Conservation (phyloP, 2,329 filamentous ascomycete species). For the Tolypocladium ophioglossoides region DNA sequence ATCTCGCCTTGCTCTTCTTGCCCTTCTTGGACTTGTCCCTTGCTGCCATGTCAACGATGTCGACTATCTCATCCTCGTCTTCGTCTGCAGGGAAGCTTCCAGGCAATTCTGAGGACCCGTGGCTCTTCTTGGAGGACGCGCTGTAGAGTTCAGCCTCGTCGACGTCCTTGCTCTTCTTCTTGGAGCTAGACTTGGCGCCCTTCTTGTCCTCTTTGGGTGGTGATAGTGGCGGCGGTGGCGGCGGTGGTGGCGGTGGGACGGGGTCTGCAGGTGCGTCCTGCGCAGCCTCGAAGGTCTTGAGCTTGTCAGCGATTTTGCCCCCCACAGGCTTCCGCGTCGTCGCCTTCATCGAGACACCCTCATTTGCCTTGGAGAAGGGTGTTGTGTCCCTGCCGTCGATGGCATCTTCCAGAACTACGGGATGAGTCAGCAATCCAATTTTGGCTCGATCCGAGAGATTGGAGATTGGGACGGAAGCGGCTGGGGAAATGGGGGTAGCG, state of each 20-base stretch:
- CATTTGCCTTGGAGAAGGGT: constrained; percentile 23
- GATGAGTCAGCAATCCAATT: constrained; percentile 41
- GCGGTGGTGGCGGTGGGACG: constrained; percentile 25
- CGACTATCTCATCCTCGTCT: constrained; percentile 37
- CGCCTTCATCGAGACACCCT: constrained; percentile 28
- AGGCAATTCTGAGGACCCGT: constrained; percentile 18
- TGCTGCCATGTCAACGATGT: constrained; percentile 39
- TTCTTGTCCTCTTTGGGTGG: constrained; percentile 10
- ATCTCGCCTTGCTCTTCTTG: constrained; percentile 23
- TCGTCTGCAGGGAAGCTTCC: constrained; percentile 48
- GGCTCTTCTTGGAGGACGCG: constrained; percentile 21
- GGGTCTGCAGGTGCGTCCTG: constrained; percentile 26
- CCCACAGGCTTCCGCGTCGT: constrained; percentile 35
- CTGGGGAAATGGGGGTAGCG: constrained; percentile 5
- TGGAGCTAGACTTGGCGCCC: constrained; percentile 27
- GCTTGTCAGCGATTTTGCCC: constrained; percentile 44
- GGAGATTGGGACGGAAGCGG: background rate
- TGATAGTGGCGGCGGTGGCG: constrained; percentile 28
- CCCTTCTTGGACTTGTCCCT: constrained; percentile 23
- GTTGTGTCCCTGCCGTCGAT: constrained; percentile 28
- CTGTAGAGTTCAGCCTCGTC: constrained; percentile 19
- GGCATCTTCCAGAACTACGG: constrained; percentile 33
- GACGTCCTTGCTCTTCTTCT: constrained; percentile 25
- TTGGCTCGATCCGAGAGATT: constrained; percentile 22
- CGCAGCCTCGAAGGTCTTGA: constrained; percentile 43